These are phyloP conservation scores for Pseudocercospora fuligena DNA, from an alignment of 2,329 filamentous ascomycete species.

Conservation along the genomic window DNA sequence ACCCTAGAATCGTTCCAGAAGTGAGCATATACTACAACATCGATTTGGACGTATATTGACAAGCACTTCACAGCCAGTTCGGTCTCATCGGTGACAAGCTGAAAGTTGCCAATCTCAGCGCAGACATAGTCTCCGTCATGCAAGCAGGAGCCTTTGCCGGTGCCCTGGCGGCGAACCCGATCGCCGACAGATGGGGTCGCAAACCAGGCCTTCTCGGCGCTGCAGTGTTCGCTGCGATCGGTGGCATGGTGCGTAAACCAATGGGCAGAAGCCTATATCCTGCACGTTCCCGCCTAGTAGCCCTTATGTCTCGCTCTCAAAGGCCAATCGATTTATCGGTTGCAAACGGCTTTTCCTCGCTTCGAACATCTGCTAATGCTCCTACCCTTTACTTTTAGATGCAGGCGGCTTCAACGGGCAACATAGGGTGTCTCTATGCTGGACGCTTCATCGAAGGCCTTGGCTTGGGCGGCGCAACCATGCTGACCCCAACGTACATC, in stretches of 20 bases:
- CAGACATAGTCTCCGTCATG: conserved; percentile 73
- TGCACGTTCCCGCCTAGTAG: no score
- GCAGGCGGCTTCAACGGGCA: conserved; percentile 66
- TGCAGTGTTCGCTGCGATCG: conserved; percentile 62
- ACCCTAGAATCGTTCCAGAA: conserved; percentile 62
- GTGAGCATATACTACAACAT: conserved; percentile 20
- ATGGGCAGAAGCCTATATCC: no score
- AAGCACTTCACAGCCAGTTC: neutral
- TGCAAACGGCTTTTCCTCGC: no score
- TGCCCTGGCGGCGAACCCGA: conserved; percentile 62
- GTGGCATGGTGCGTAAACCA: no score
- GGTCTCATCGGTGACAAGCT: conserved; percentile 39
- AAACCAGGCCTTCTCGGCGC: conserved; percentile 60
- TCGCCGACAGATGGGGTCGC: conserved; percentile 62
- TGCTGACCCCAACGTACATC: conserved; percentile 65
- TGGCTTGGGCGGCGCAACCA: conserved; percentile 51
- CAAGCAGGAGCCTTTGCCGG: conserved; percentile 72
- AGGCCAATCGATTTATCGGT: no score
- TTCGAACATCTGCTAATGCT: no score
- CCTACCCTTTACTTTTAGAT: no score
- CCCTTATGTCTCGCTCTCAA: no score
- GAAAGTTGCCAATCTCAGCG: conserved; percentile 60
- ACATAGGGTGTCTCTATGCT: conserved; percentile 66
- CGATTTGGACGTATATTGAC: neutral
- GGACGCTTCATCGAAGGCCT: conserved; percentile 65